Evolutionary conservation across 257 asterid species (phyloP), one percentile per base, ranked within the genome.

Genomic region (Solanum bukasovii): DNA sequence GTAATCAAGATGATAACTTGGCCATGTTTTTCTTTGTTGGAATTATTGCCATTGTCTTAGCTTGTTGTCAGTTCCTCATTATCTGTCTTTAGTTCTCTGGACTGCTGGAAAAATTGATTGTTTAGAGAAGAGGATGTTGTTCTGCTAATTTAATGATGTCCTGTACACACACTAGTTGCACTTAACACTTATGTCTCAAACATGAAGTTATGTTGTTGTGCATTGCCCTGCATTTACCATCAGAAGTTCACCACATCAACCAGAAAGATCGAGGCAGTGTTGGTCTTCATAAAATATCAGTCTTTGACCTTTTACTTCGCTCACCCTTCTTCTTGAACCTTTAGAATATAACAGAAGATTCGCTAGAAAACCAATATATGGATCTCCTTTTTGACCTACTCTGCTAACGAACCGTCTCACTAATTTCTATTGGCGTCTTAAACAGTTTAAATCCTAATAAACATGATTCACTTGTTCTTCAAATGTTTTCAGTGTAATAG

Each of bases 1-100:
- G 98, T 94, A 81, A 38, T 38, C 42, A 38, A 38, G 42, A 35
- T 46, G 63, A 38, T 9, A 44, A 38, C 31, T 70, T 9, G 35
- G 34, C 44, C 27, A 21, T 23, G 31, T 61, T 11, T 72, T 35
- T 84, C 25, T 1, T 42, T 18, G 20, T 49, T 56, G 37, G 38
- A 56, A 20, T 56, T 37, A 40, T 74, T 74, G 52, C 11, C 49
- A 13, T 29, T 27, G 33, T 9, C 72, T 31, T 83, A 7, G 35
- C 16, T 84, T 59, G 34, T 59, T 5, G 13, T 21, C 79, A 6
- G 29, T 37, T 85, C 23, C 38, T 63, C 67, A 10, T 27, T 29
- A 13, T 21, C 59, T 38, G 5, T 85, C 67, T 49, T 27, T 84
- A 11, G 13, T 63, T 59, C 21, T 34, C 35, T 61, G n/a, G 23